phyloP scores from a whole-genome alignment of 1,284 basidiomycete species.

The Pseudozyma tsukubaensis region DNA sequence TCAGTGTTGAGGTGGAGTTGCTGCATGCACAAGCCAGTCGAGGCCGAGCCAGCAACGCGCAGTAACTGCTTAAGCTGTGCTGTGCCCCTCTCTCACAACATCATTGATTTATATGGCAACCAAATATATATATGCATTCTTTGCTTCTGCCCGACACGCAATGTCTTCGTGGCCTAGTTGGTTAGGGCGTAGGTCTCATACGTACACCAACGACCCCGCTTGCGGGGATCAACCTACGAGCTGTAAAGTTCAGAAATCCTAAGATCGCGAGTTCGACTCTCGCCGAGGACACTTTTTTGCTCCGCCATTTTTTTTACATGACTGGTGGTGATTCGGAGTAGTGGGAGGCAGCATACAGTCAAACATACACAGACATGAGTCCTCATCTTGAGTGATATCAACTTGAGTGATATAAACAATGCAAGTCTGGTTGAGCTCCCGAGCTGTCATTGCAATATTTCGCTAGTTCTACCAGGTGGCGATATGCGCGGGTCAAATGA shows the following conservation, averaged over 20 bases:
- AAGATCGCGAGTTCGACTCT: constrained; percentile 56
- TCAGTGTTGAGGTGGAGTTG: constrained; percentile 15
- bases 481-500: constrained; percentile 17
- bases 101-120: no score
- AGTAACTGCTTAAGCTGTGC: neutral
- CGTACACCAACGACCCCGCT: constrained; percentile 37
- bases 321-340: no score
- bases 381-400: no score
- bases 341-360: no score
- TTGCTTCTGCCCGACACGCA: neutral
- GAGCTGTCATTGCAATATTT: no score
- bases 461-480: no score
- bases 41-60: neutral
- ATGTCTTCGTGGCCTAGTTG: constrained; percentile 51
- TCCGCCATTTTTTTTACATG: neutral
- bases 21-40: constrained; percentile 8
- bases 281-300: constrained; percentile 32
- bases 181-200: constrained; percentile 55
- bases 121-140: neutral
- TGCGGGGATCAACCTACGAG: constrained; percentile 36
- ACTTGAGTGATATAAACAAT: no score
- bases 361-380: no score
- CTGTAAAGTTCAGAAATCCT: constrained; percentile 32
- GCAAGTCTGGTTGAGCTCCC: no score
- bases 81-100: no score